Base-by-base conservation (phyloP, 805 yeast genomes). In the Cyberlindnera mrakii region DNA sequence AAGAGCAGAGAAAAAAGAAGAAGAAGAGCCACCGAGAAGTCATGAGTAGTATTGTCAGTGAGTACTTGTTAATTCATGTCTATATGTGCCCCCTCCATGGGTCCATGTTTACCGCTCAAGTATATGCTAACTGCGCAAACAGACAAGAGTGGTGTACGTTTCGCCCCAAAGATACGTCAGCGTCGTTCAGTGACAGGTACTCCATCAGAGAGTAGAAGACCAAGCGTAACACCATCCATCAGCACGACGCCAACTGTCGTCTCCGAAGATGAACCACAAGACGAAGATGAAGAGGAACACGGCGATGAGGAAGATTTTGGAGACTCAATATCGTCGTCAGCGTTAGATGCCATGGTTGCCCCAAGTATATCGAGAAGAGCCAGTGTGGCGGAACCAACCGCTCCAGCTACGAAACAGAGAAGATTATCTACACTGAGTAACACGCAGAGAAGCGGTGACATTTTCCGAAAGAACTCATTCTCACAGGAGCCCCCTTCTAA, bases 121-220 rank as follows among this genome's bases (percentile, higher is more conserved):
- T 13, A 25, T 10, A 5, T 37, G 42, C 47, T 41, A 41, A 43
- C 44, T 5, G 7, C 25, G 13, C 13, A 11, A 25, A 16, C 32
- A 58, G 62, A 76, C 48, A 77, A 77, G 53, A 70, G 78, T 39
- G 75, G 80, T 20, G 73, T 83, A 11, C 77, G 83, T 43, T 83
- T 83, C 61, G 68, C 74, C n/a, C 89, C 89, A 3, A 81, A 80
- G 47, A 53, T 66, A 10, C 70, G 62, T 39, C 68, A 67, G 45
- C 69, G 74, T 51, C 64, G 75, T 40, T 57, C 66, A 19, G 56
- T 57, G 1, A 44, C 56, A 3, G 46, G 51, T 9, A 58, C 66
- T 2, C 57, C 63, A 23, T 48, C 44, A 3, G 33, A 35, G 7
- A 53, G 62, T 29, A 54, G 60, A 42, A 52, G 51, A 39, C 34